These are phyloP conservation scores for Onygenales sp. DNA, from an alignment of 2,329 filamentous ascomycete genomes.

Conservation along the genomic window DNA sequence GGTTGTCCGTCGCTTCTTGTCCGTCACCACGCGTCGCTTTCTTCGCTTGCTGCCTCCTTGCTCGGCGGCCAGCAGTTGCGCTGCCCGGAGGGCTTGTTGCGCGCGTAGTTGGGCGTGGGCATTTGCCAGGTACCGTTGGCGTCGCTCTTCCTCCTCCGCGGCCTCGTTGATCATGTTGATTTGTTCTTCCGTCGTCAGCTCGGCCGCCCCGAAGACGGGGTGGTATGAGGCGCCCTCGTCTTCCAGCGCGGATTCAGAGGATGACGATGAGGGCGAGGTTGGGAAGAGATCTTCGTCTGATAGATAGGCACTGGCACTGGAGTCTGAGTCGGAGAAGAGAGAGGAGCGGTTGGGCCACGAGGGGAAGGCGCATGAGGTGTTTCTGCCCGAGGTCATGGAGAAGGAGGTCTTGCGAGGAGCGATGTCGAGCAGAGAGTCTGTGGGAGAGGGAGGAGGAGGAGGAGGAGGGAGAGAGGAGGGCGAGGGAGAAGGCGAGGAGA, in stretches of 20 bases:
- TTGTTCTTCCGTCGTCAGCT: constrained; percentile 30
- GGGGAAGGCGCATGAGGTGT: constrained; percentile 33
- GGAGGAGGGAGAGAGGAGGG: constrained; percentile 23
- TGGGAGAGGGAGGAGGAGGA: constrained; percentile 30
- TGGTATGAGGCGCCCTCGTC: neutral
- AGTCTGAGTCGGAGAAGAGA: constrained; percentile 24
- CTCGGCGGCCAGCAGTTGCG: constrained; percentile 17
- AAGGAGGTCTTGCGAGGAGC: constrained; percentile 34
- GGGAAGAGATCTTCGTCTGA: constrained; percentile 34
- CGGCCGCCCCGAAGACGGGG: constrained; percentile 14
- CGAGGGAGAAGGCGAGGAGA: constrained; percentile 19
- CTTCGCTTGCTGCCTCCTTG: constrained; percentile 13
- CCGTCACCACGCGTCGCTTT: constrained; percentile 6
- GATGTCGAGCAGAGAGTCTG: constrained; percentile 30
- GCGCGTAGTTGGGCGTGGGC: constrained; percentile 32
- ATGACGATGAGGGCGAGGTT: constrained; percentile 19
- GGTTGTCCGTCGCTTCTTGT: constrained; percentile 13
- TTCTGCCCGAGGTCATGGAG: constrained; percentile 28
- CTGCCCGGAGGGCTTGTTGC: constrained; percentile 26
- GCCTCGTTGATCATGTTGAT: constrained; percentile 25
- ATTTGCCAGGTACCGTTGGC: constrained; percentile 29
- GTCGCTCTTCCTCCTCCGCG: constrained; percentile 28
- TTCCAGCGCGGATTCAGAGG: constrained; percentile 5
- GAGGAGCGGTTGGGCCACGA: constrained; percentile 35
- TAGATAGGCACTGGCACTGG: constrained; percentile 29